phyloP scores from a whole-genome alignment of 768 basidiomycete species.

The Rhodotorula toruloides region DNA sequence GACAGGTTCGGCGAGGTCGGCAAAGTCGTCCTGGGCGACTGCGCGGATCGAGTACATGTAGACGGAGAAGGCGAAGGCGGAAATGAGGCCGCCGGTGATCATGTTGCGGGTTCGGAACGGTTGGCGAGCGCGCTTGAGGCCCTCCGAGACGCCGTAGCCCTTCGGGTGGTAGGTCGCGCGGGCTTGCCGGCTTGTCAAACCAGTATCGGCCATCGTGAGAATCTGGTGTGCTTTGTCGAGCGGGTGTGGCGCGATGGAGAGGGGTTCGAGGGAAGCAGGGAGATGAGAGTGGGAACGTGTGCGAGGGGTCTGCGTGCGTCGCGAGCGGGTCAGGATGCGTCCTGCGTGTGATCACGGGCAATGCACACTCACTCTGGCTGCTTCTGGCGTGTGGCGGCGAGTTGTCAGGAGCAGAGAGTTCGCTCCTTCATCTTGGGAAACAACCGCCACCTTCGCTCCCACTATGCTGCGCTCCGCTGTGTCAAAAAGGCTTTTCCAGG shows the following conservation, averaged over 20 bases:
- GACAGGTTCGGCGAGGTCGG: conserved; percentile 65
- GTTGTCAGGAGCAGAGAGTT: too few relatives aligned
- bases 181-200: conserved; percentile 12
- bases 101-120: conserved; percentile 77
- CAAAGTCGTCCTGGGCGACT: conserved; percentile 88
- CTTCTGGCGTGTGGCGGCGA: too few relatives aligned
- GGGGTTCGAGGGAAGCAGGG: too few relatives aligned
- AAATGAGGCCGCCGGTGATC: conserved; percentile 66
- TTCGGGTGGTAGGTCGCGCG: conserved; percentile 33
- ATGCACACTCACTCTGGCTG: too few relatives aligned
- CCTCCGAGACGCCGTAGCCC: conserved; percentile 72
- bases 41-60: conserved; percentile 91
- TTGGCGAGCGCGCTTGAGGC: conserved; percentile 76
- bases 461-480: conserved; percentile 14
- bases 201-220: not conserved
- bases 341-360: too few relatives aligned
- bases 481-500: not conserved
- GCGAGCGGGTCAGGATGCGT: too few relatives aligned
- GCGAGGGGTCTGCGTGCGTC: too few relatives aligned
- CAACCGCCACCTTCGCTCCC: not conserved
- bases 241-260: not conserved
- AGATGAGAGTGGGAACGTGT: too few relatives aligned
- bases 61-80: conserved; percentile 69
- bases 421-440: not conserved
- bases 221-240: not conserved